Evolutionary conservation across 2,329 filamentous ascomycete species (phyloP), one percentile per base, ranked within the genome.

Genomic region (Rhexocercosporidium sp.): DNA sequence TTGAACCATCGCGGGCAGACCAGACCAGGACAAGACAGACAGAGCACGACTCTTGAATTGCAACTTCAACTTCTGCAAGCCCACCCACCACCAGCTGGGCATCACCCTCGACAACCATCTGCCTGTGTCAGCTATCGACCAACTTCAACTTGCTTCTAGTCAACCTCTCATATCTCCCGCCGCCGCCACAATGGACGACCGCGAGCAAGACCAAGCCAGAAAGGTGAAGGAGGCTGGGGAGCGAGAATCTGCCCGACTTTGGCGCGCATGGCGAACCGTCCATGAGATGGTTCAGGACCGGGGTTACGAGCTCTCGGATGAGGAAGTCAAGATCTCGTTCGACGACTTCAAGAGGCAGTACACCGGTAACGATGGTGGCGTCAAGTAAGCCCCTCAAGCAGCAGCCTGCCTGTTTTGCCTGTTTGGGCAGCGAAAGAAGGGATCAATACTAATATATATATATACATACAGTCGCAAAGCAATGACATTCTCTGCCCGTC

Each of bases 271-370:
- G 88, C 89, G 90, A 81, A 99, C 96, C 9, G 90, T 94, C 59
- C 93, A 97, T 80, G 93, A 99, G 85, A 97, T 99, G 95, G 91
- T 96, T 74, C 85, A 87, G 69, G 96, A 98, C 80, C 84, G 95
- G 79, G 96, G 96, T 75, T 99, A 99, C 82, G 92, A 97, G 77
- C 86, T 99, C 49, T 87, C 92, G 44, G 93, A 97, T 72, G 91
- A 94, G 60, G 96, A 99, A 83, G 88, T 97, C 79, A 90, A 90
- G 78, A 92, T 98, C 74, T 87, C 91, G 14, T 89, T 97, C 34
- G 89, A 93, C n/a, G 87, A 91, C 25, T 99, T 98, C 82, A 88
- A 87, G 75, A 73, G 78, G 67, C 86, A 91, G 77, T 97, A 90
- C 81, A 86, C 87, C 76, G 88, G 90, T 77, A 83, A 86, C 59